These are phyloP conservation scores for Leptosphaerulina australis DNA, from an alignment of 2,329 filamentous ascomycete genomes.

Conservation along the genomic window DNA sequence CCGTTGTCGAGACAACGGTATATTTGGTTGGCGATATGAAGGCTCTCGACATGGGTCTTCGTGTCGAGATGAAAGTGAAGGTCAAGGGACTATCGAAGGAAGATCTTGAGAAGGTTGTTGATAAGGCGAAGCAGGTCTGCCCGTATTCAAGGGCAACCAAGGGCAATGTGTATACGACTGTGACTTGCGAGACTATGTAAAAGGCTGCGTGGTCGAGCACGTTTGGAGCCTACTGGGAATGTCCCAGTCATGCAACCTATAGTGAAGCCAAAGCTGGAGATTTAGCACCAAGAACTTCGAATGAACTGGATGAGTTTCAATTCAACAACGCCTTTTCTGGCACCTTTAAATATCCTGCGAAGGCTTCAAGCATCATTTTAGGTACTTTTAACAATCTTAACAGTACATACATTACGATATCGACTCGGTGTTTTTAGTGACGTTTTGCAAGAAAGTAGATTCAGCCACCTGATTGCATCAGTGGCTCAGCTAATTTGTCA, in stretches of 20 bases:
- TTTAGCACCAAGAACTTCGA: no score
- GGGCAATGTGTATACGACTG: constrained; percentile 42
- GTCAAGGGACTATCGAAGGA: constrained; percentile 40
- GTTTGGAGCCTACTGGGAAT: background rate
- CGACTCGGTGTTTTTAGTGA: no score
- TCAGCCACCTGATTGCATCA: no score
- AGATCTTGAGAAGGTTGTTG: constrained; percentile 45
- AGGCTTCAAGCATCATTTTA: no score
- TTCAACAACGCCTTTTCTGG: no score
- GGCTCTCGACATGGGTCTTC: constrained; percentile 53
- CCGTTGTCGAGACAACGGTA: constrained; percentile 51
- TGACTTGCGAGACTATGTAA: constrained; percentile 32
- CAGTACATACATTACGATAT: no score
- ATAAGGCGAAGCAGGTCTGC: constrained; percentile 45
- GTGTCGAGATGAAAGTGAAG: constrained; percentile 53
- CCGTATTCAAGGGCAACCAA: constrained; percentile 44
- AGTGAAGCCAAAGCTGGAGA: no score
- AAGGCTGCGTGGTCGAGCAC: background rate
- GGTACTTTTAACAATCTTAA: no score
- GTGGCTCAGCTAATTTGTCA: no score
- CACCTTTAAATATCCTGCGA: no score
- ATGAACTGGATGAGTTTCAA: no score
- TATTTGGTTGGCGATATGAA: constrained; percentile 56
- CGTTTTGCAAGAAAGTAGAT: no score
- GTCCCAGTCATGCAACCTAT: background rate